phyloP scores from a whole-genome alignment of 805 yeast species.

The Saturnispora dispora region DNA sequence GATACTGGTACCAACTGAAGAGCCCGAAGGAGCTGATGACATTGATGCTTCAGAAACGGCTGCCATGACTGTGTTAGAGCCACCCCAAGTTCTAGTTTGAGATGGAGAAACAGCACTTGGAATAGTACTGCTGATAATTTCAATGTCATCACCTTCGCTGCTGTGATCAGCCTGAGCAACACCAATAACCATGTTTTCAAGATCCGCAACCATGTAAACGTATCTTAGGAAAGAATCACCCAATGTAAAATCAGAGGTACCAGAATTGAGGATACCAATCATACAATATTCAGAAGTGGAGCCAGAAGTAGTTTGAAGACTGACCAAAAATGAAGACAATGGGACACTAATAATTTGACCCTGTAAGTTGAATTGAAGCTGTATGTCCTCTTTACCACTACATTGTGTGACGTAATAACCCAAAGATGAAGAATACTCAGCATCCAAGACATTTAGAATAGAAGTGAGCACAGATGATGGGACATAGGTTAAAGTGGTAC shows the following conservation, averaged over 20 bases:
- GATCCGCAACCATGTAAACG: slow-evolving; percentile 48
- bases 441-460: slow-evolving; percentile 28
- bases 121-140: slow-evolving; percentile 32
- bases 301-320: slow-evolving; percentile 17
- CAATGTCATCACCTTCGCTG: slow-evolving; percentile 29
- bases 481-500: slow-evolving; percentile 43
- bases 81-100: slow-evolving; percentile 32
- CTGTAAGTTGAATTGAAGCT: slow-evolving; percentile 43
- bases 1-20: not conserved
- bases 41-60: slow-evolving; percentile 3
- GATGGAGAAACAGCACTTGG: slow-evolving; percentile 44
- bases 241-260: slow-evolving; percentile 31
- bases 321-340: slow-evolving; percentile 22
- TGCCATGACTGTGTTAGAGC: slow-evolving; percentile 2
- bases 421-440: slow-evolving; percentile 30
- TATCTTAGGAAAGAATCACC: slow-evolving; percentile 48
- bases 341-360: slow-evolving; percentile 48
- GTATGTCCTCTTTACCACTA: slow-evolving; percentile 16
- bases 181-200: slow-evolving; percentile 36
- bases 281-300: slow-evolving; percentile 31
- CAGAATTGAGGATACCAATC: slow-evolving; percentile 31
- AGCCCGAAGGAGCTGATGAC: slow-evolving; percentile 3
- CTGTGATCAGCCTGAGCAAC: slow-evolving; percentile 29
- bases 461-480: slow-evolving; percentile 28
- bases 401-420: slow-evolving; percentile 45